Evolutionary conservation across 2,329 filamentous ascomycete genomes (phyloP).

Genomic region (Aspergillus transmontanensis): DNA sequence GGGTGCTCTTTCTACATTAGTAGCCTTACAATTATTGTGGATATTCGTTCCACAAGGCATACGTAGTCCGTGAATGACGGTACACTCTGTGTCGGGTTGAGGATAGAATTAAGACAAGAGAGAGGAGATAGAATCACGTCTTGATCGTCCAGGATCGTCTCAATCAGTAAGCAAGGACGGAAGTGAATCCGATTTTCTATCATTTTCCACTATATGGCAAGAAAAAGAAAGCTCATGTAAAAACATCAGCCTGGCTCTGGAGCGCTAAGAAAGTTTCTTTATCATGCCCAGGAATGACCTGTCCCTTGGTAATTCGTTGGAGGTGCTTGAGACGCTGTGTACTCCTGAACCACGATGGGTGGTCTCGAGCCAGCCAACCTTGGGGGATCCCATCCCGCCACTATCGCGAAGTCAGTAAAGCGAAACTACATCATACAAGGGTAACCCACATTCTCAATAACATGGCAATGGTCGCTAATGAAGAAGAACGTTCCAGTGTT

Average conservation of each 20-base stretch:
- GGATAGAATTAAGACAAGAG: no score
- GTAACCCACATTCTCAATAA: slow-evolving; percentile 13
- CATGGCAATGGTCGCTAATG: slow-evolving; percentile 18
- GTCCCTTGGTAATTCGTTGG: slow-evolving; percentile 12
- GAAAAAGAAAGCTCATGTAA: neutral
- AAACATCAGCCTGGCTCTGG: slow-evolving; percentile 8
- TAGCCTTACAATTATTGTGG: no score
- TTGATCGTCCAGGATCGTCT: no score
- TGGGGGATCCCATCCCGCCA: slow-evolving; percentile 17
- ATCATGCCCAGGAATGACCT: slow-evolving; percentile 16
- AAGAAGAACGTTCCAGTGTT: slow-evolving; percentile 16
- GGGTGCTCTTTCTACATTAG: no score
- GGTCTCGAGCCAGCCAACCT: slow-evolving; percentile 17
- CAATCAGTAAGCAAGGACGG: no score
- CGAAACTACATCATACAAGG: accelerated
- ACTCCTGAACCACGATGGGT: slow-evolving; percentile 18
- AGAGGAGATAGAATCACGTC: no score
- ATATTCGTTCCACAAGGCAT: no score
- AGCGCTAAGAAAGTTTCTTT: slow-evolving; percentile 11
- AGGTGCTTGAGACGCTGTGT: slow-evolving; percentile 16
- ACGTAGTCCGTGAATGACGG: no score
- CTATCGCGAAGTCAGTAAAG: slow-evolving; percentile 2
- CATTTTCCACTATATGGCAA: no score
- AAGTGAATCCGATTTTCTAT: no score
- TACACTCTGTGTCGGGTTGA: no score